phyloP scores from a whole-genome alignment of 2,329 filamentous ascomycete genomes.

The Arthrobotrys sinensis region DNA sequence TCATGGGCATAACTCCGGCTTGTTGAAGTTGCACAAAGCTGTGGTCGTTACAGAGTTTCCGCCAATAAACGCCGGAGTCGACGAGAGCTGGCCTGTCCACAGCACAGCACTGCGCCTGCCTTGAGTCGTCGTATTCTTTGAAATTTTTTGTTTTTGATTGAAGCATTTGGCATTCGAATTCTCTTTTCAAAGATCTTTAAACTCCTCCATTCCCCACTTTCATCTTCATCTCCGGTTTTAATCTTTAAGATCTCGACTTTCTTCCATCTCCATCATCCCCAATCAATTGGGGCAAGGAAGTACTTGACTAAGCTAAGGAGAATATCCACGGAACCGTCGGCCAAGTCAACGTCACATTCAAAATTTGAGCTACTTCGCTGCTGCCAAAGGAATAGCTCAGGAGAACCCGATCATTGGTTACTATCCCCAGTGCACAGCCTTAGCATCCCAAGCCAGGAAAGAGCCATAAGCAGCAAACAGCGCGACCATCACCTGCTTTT shows the following conservation, averaged over 20 bases:
- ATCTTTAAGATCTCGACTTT: constrained; percentile 6
- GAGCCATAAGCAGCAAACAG: constrained; percentile 31
- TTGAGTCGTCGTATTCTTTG: constrained; percentile 1
- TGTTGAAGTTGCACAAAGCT: constrained; percentile 15
- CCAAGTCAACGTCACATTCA: constrained; percentile 24
- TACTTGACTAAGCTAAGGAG: not conserved
- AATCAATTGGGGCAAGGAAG: not conserved
- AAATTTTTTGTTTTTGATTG: not conserved
- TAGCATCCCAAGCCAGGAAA: constrained; percentile 17
- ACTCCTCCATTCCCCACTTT: not conserved
- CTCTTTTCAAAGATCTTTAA: constrained; percentile 1
- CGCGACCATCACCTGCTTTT: constrained; percentile 25
- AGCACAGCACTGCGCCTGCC: constrained; percentile 11
- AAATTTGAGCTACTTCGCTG: not conserved
- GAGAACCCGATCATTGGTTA: constrained; percentile 19
- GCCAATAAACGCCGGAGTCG: constrained; percentile 15
- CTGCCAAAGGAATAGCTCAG: constrained; percentile 15
- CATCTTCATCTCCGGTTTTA: not conserved
- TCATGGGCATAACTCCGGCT: constrained; percentile 22
- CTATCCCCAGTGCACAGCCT: constrained; percentile 21
- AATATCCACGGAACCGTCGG: constrained; percentile 7
- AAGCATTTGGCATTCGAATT: not conserved
- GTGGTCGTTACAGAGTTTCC: constrained; percentile 24
- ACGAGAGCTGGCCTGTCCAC: not conserved
- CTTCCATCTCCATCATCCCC: not conserved